Evolutionary conservation across 1,139 yeast genomes (phyloP).

Genomic region (Yamadazyma spencermartinsiae): DNA sequence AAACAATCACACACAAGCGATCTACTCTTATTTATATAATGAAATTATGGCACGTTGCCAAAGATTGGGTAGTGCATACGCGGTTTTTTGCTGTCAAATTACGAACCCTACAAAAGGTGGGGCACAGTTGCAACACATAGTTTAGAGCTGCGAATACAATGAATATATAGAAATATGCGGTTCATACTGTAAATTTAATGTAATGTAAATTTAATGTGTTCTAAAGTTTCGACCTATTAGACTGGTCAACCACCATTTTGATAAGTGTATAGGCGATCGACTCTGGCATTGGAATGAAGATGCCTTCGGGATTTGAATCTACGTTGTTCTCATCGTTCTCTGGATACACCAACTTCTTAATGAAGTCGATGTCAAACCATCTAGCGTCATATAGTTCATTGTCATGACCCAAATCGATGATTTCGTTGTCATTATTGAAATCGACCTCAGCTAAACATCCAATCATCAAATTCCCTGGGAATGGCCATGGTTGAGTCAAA

Average conservation of each 20-base stretch:
- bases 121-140: too few relatives aligned
- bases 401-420: conserved; percentile 74
- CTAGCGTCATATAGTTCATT: conserved; percentile 80
- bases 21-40: too few relatives aligned
- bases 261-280: conserved; percentile 46
- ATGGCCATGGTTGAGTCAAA: conserved; percentile 94
- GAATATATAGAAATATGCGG: too few relatives aligned
- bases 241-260: conserved; percentile 46
- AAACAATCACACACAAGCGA: too few relatives aligned
- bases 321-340: conserved; percentile 21
- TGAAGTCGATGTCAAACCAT: conserved; percentile 69
- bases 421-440: conserved; percentile 58
- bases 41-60: too few relatives aligned
- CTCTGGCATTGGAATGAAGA: conserved; percentile 41
- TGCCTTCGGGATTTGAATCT: conserved; percentile 39
- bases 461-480: conserved; percentile 89
- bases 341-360: conserved; percentile 47
- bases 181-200: not conserved
- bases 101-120: too few relatives aligned
- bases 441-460: conserved; percentile 83
- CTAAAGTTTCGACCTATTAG: conserved; percentile 16
- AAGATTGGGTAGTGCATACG: too few relatives aligned
- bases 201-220: not conserved
- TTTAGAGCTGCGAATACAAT: too few relatives aligned
- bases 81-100: too few relatives aligned